These are phyloP conservation scores for Naganishia vaughanmartiniae DNA, from an alignment of 768 basidiomycete species.

Conservation along the genomic window DNA sequence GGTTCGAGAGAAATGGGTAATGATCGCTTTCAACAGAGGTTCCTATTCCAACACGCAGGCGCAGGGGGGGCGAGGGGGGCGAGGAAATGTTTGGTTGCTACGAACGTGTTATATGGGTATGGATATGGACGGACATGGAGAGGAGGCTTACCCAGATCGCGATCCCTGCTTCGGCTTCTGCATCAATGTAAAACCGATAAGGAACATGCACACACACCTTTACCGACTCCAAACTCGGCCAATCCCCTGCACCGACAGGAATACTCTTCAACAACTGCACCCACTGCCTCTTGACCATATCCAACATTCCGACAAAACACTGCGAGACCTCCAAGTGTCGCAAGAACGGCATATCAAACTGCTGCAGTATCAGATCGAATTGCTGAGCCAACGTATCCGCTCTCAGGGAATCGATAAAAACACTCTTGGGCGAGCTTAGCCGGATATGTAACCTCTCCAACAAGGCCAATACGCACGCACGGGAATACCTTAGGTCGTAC, in stretches of 20 bases:
- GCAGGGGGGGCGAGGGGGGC: no score
- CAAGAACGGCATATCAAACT: neutral
- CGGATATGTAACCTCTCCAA: neutral
- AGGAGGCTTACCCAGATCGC: slow-evolving; percentile 10
- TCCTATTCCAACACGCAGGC: no score
- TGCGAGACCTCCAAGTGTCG: neutral
- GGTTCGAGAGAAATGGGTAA: neutral
- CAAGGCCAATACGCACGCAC: neutral
- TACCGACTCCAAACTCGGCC: neutral
- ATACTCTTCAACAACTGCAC: neutral
- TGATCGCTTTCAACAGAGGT: neutral
- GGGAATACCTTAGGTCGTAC: neutral
- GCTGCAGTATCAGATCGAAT: neutral
- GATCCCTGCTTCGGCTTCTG: neutral
- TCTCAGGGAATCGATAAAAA: neutral
- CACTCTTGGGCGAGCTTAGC: neutral
- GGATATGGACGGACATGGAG: neutral
- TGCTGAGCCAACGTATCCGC: neutral
- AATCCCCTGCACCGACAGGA: neutral
- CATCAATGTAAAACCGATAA: neutral
- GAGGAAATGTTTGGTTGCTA: neutral
- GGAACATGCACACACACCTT: neutral
- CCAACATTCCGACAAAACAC: neutral
- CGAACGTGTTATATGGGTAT: neutral
- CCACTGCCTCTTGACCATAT: neutral